Conservation (phyloP, 805 yeast genomes). For the Lachancea fermentati region DNA sequence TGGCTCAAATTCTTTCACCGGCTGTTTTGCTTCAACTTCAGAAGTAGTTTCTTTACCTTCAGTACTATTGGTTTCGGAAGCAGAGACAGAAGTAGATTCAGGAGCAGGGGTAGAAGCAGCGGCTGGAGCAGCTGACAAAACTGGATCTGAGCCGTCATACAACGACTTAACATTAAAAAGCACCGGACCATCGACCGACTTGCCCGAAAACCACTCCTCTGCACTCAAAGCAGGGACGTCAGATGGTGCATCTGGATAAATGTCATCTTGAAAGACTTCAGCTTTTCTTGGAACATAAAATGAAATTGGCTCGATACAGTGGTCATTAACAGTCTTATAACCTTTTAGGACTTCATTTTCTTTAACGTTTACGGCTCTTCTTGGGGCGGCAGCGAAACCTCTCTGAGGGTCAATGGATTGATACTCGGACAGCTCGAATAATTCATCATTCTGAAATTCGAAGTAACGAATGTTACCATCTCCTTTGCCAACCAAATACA, state of each 20-base stretch:
- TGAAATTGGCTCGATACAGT: conserved; percentile 81
- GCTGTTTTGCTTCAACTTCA: neutral
- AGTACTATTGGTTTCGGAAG: too few species aligned
- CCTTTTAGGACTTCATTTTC: conserved; percentile 81
- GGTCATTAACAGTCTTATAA: conserved; percentile 85
- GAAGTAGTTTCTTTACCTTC: neutral
- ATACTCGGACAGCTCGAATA: conserved; percentile 82
- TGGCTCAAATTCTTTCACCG: neutral
- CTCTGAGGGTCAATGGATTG: conserved; percentile 90
- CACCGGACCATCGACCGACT: conserved; percentile 76
- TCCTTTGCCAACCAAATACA: conserved; percentile 94
- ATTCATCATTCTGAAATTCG: conserved; percentile 80
- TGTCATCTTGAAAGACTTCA: conserved; percentile 87
- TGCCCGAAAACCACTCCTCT: conserved; percentile 74
- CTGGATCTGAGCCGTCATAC: conserved; percentile 68
- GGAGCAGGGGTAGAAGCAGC: conserved; percentile 7
- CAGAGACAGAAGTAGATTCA: conserved; percentile 1
- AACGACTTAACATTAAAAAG: conserved; percentile 68
- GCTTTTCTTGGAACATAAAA: conserved; percentile 92
- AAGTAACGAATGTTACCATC: conserved; percentile 95
- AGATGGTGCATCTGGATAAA: conserved; percentile 88
- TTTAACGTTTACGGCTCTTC: conserved; percentile 66
- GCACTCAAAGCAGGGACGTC: conserved; percentile 72
- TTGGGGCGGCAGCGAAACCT: conserved; percentile 89
- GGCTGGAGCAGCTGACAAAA: conserved; percentile 22